These are phyloP conservation scores for Clonostachys byssicola DNA, from an alignment of 2,329 filamentous ascomycete species.

Conservation along the genomic window DNA sequence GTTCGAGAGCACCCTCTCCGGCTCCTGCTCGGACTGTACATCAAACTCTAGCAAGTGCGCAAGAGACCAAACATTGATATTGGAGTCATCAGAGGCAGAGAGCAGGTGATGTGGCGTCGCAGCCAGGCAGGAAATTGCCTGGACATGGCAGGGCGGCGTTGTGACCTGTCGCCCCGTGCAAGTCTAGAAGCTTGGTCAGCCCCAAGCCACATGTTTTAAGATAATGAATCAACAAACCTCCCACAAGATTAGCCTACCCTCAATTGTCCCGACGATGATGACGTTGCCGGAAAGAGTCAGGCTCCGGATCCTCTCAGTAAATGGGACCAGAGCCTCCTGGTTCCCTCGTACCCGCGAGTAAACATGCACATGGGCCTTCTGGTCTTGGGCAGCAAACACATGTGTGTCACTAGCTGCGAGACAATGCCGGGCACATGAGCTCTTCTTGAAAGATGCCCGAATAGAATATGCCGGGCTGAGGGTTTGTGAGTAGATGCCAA, in stretches of 20 bases:
- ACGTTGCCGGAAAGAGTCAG: slow-evolving; percentile 69
- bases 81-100: slow-evolving; percentile 80
- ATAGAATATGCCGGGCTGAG: slow-evolving; percentile 74
- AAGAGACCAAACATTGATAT: slow-evolving; percentile 88
- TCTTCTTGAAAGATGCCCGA: slow-evolving; percentile 85
- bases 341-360: slow-evolving; percentile 81
- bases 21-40: slow-evolving; percentile 55
- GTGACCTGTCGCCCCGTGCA: slow-evolving; percentile 73
- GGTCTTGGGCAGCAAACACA: slow-evolving; percentile 85
- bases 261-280: slow-evolving; percentile 75
- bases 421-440: slow-evolving; percentile 72
- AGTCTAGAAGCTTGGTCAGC: slow-evolving; percentile 40
- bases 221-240: slow-evolving; percentile 56
- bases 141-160: slow-evolving; percentile 74
- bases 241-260: slow-evolving; percentile 86
- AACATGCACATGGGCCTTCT: slow-evolving; percentile 89
- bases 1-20: slow-evolving; percentile 72
- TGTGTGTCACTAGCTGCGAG: slow-evolving; percentile 78
- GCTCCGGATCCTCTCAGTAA: slow-evolving; percentile 81
- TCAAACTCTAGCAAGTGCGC: slow-evolving; percentile 63
- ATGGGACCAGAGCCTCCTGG: slow-evolving; percentile 84
- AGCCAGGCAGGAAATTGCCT: slow-evolving; percentile 72
- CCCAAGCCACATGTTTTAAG: background rate
- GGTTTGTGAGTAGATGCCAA: slow-evolving; percentile 82
- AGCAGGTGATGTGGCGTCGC: slow-evolving; percentile 70